These are phyloP conservation scores for Gorgonomyces haynaldii DNA, from an alignment of 192 early-diverging fungal species.

Conservation along the genomic window DNA sequence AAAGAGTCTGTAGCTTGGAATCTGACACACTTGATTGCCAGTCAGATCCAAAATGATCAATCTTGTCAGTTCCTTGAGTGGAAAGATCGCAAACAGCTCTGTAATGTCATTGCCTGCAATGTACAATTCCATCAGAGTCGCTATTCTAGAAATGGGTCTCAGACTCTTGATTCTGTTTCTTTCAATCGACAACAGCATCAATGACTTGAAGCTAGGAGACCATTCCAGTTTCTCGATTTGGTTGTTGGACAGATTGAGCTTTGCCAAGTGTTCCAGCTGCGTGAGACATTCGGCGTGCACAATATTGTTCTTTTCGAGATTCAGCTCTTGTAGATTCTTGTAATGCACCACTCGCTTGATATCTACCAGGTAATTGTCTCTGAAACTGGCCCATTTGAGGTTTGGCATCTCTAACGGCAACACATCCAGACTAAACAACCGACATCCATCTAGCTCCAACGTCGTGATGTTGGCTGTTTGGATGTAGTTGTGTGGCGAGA, in stretches of 20 bases:
- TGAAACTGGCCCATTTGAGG: slow-evolving; percentile 44
- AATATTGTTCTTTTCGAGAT: slow-evolving; percentile 46
- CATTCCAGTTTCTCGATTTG: slow-evolving; percentile 28
- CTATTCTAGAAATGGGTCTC: slow-evolving; percentile 32
- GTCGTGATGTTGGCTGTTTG: slow-evolving; percentile 33
- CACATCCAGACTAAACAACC: slow-evolving; percentile 27
- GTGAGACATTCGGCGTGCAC: slow-evolving; percentile 32
- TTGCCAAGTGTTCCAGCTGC: slow-evolving; percentile 24
- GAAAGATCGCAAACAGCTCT: slow-evolving; percentile 42
- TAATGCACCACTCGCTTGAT: slow-evolving; percentile 25
- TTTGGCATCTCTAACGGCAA: slow-evolving; percentile 30
- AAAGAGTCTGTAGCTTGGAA: slow-evolving; percentile 41
- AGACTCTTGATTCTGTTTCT: slow-evolving; percentile 34
- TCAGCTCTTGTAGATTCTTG: slow-evolving; percentile 35
- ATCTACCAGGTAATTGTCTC: slow-evolving; percentile 41
- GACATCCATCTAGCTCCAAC: slow-evolving; percentile 39
- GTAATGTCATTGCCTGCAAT: slow-evolving; percentile 42
- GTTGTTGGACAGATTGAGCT: slow-evolving; percentile 44
- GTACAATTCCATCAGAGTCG: slow-evolving; percentile 45
- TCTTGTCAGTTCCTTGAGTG: slow-evolving; percentile 42
- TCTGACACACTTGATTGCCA: slow-evolving; percentile 42
- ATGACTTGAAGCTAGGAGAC: slow-evolving; percentile 22
- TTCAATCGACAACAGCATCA: slow-evolving; percentile 44
- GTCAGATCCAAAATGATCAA: slow-evolving; percentile 52
- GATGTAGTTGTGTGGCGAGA: slow-evolving; percentile 9